Evolutionary conservation across 176 grass and related monocot species (phyloP), one percentile per base, ranked within the genome.

Genomic region (Zoysia pacifica): DNA sequence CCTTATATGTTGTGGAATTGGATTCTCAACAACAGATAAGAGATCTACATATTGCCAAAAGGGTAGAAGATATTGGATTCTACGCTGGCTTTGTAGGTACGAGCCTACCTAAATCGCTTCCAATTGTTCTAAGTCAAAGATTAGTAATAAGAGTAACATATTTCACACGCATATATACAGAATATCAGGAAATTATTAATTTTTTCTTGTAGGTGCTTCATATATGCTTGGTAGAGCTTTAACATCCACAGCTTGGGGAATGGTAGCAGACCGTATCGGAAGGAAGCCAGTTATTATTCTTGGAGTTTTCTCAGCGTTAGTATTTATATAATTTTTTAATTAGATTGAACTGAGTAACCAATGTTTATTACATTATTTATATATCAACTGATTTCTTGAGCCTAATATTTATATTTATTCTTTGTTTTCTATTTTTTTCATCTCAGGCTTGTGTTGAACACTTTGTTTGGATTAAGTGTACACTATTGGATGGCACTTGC

Each of bases 51-150:
- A 47, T 89, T 70, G 80, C 90, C 10, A 61, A 89, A 90, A 72
- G 48, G 63, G 83, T 81, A 75, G 93, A 97, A 86, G 90, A 93
- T 84, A 97, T 93, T 86, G 90, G 93, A 82, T 93, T 97, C 54
- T 97, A 97, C 84, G 90, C 83, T 42, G 90, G 87, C 43, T 97
- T 97, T 90, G 63, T 97, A 12, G 93, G 93, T 93, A 80, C 81
- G 76, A 78, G 37, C 42, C 4, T 28, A 28, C 28, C 28, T 28
- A 28, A 28, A 28, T 28, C 0, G 28, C 28, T 28, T 28, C 28
- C 28, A 28, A 28, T 28, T 28, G 28, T 28, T 28, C 28, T 28
- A 28, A 28, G 28, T 28, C 28, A 28, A 28, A 28, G 28, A 28
- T 28, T 28, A 28, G 28, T 28, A 28, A 28, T 28, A 28, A 62